Conservation (phyloP, 1,284 basidiomycete genomes). For the Singerocomus rubriflavus region DNA sequence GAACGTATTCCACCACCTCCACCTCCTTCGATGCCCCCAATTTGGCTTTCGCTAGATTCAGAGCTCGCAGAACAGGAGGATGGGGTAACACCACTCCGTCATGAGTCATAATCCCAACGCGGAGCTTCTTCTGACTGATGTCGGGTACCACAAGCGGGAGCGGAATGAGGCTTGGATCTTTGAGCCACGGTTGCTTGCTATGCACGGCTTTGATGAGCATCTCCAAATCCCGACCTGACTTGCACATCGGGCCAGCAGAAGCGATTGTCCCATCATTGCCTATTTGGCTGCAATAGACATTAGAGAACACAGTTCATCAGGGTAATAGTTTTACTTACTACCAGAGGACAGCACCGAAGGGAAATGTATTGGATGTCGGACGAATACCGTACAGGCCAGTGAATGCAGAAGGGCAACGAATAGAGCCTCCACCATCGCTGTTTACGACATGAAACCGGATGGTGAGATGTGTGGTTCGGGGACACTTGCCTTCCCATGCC, state of each 20-base stretch:
- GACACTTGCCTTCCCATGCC: conserved; percentile 49
- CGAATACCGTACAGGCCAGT: conserved; percentile 45
- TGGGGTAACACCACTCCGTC: conserved; percentile 47
- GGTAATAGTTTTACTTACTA: conserved; percentile 31
- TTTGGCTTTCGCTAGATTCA: conserved; percentile 36
- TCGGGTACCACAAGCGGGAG: conserved; percentile 36
- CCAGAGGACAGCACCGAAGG: conserved; percentile 17
- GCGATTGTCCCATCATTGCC: conserved; percentile 35
- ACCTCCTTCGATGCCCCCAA: conserved; percentile 38
- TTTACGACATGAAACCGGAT: conserved; percentile 1
- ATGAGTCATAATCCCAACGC: conserved; percentile 45
- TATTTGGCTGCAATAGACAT: conserved; percentile 26
- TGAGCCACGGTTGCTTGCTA: conserved; percentile 40
- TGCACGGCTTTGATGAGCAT: conserved; percentile 41
- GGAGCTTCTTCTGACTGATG: conserved; percentile 32
- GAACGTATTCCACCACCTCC: conserved; percentile 41
- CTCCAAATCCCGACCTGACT: conserved; percentile 43
- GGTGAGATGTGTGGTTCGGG: background rate
- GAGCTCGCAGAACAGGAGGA: conserved; percentile 42
- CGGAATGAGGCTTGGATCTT: conserved; percentile 39
- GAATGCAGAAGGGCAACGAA: conserved; percentile 40
- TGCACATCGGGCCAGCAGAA: conserved; percentile 36
- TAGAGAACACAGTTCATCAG: conserved; percentile 24
- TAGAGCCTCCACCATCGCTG: conserved; percentile 33
- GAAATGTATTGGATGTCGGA: conserved; percentile 44